These are phyloP conservation scores for Lactifluus piperatus DNA, from an alignment of 768 basidiomycete genomes.

Conservation along the genomic window DNA sequence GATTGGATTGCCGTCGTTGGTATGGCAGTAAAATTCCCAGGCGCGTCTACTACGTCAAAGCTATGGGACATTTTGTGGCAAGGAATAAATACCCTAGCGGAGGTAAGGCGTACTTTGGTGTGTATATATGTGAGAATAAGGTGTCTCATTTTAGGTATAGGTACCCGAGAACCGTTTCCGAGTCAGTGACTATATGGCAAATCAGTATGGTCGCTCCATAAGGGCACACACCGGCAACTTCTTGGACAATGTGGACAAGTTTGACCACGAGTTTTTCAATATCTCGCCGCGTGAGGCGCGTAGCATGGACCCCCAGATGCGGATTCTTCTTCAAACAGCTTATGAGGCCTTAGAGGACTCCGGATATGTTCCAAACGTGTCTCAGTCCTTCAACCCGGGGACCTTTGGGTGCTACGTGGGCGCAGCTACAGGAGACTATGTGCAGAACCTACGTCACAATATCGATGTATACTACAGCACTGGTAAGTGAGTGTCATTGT, in stretches of 20 bases:
- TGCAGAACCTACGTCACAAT: constrained; percentile 50
- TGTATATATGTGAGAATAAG: background rate
- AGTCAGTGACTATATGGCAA: constrained; percentile 31
- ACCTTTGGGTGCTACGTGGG: constrained; percentile 60
- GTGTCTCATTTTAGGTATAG: constrained; percentile 29
- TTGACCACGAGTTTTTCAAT: constrained; percentile 66
- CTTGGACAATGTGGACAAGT: constrained; percentile 44
- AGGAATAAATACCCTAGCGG: constrained; percentile 46
- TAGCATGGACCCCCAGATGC: constrained; percentile 72
- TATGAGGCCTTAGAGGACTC: constrained; percentile 63
- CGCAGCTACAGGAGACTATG: constrained; percentile 62
- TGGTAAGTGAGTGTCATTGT: constrained; percentile 34
- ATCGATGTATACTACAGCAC: constrained; percentile 68
- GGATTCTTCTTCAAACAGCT: constrained; percentile 55
- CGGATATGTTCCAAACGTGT: constrained; percentile 57
- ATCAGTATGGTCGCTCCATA: constrained; percentile 34
- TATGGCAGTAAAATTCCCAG: constrained; percentile 53
- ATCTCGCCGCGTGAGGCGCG: constrained; percentile 67
- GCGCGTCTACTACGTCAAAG: constrained; percentile 37
- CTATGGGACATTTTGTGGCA: constrained; percentile 54
- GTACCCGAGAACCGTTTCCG: constrained; percentile 55
- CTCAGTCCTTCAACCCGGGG: constrained; percentile 41
- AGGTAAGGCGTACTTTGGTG: constrained; percentile 32
- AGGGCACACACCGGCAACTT: constrained; percentile 57
- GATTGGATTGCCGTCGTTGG: constrained; percentile 63